Base-by-base conservation (phyloP, 1,139 yeast species). In the Sugiyamaella novakii region DNA sequence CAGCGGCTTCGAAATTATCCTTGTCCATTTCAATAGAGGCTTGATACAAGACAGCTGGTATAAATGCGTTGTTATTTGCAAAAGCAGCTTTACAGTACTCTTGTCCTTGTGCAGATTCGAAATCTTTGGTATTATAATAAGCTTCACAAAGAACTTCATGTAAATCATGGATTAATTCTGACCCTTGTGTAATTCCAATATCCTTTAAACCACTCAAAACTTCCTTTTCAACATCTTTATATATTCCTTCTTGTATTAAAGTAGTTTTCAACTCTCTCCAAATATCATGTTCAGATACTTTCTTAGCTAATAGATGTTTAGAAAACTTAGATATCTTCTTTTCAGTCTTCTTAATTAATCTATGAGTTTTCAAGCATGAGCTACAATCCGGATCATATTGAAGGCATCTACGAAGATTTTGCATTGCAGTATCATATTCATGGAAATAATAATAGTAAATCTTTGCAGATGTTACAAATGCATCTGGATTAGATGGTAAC, bases 341-440 rank as follows among this genome's bases (percentile, higher is more conserved):
- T 43, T 68, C 63, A 18, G 63, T 62, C 34, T 71, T 67, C 25
- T 78, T 71, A 54, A 79, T 76, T 29, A 70, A 68, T 56, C 77
- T 80, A 49, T 80, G 67, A 2, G 73, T 59, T 31, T 61, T 62
- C 25, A 81, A 79, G 65, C 94, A 85, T 3, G 61, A 64, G 38
- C 70, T 69, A 55, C 73, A 75, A 50, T 85, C 95, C 59, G 86
- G 84, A 63, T 87, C 87, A 42, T 77, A 77, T 55, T 84, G 78
- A 46, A 87, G 70, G 62, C 95, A 87, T 54, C 74, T 74, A 54
- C 81, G 77, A 34, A 81, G 70, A 27, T 73, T 71, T 52, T 68
- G 73, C 58, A 76, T 67, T 0, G 87, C 78, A 36, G 70, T 70
- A 17, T 75, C 77, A 55, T 74, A 76, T 52, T 81, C 82, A 36